Evolutionary conservation across 345 rosid species (phyloP), one percentile per base, ranked within the genome.

Genomic region (Gossypium thurberi): DNA sequence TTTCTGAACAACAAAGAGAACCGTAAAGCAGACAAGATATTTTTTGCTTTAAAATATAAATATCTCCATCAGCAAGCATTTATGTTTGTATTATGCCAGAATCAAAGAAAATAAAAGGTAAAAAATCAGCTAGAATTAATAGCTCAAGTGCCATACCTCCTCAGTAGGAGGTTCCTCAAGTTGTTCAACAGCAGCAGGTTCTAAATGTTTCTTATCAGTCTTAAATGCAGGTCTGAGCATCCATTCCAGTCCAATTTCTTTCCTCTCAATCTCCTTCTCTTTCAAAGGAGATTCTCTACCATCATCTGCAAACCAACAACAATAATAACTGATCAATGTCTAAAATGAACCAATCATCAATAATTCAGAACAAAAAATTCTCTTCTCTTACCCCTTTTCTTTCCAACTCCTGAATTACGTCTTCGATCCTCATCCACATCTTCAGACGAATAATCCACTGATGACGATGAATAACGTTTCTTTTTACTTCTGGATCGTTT

Each of bases 241-340:
- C 91, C 92, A 95, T 64, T 89, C 98, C 40, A 95, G 84, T 15
- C 98, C 99, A 76, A 83, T 84, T 52, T 82, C 89, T 72, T 82
- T 89, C 69, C 99, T 88, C 33, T 65, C 86, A 78, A 82, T 85
- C 47, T 89, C 88, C 56, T 79, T 81, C 6, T 84, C 82, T 58
- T 75, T 81, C 23, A 46, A 7, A 52, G 77, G 44, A 18, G 77
- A 75, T 65, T 50, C 79, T 65, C 8, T 58, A 68, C 48, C 67
- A 65, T 71, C 78, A 69, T 74, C 85, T 85, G 71, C 60, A 75
- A 52, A 72, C n/a, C 42, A 78, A n/a, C 8, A 14, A 48, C 6
- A 51, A 17, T 51, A 51, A 55, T 55, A 21, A 25, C 17, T 17
- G 18, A 26, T 20, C n/a, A 56, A 3, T 28, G 48, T 53, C 37